Evolutionary conservation across 306 rosid genomes (phyloP), one percentile per base, ranked within the genome.

Genomic region (Erythrophleum fordii): DNA sequence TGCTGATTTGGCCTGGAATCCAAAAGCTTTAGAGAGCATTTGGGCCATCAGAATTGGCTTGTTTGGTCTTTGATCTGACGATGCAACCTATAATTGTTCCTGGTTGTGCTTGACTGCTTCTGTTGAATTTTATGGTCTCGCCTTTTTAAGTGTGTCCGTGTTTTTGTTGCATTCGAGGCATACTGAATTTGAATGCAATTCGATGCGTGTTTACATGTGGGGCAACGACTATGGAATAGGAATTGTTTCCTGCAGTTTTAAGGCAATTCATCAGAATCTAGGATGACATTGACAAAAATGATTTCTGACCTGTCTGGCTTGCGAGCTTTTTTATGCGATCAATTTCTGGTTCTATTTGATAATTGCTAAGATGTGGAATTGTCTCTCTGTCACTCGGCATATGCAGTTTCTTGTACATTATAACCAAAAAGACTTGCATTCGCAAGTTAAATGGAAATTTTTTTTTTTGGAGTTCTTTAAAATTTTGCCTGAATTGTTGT

Each of bases 231-330:
- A 12, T 46, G 80, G 31, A 82, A 74, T 72, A n/a, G 51, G 60
- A 66, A 56, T 78, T 79, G 41, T 52, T 59, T 75, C 31, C 39
- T 56, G 42, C 52, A 76, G 77, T 72, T 83, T 35, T 64, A 7
- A 59, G 82, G 64, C 49, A 69, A 72, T 67, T 80, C 60, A 23
- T 76, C 77, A 34, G 42, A 80, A 80, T 84, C 72, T 52, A 45
- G 71, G 31, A 51, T 83, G 22, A 51, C 45, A 23, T 39, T 39
- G 42, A 39, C 42, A n/a, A 39, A 39, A 39, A 39, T 46, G 2
- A 46, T 46, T 46, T 46, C 52, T 46, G 52, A 11, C 52, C 3
- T 46, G 5, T 48, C 55, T 48, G 0, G 20, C 55, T 3, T 48
- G n/a, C 20, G 20, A 48, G 69, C 72, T n/a, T 73, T 1, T 73